Percentiles rank a stretch among this genome's conserved stretches.
These are phyloP conservation scores for Toxicodendron radicans DNA, from an alignment of 345 rosid genomes.

Conservation along the genomic window DNA sequence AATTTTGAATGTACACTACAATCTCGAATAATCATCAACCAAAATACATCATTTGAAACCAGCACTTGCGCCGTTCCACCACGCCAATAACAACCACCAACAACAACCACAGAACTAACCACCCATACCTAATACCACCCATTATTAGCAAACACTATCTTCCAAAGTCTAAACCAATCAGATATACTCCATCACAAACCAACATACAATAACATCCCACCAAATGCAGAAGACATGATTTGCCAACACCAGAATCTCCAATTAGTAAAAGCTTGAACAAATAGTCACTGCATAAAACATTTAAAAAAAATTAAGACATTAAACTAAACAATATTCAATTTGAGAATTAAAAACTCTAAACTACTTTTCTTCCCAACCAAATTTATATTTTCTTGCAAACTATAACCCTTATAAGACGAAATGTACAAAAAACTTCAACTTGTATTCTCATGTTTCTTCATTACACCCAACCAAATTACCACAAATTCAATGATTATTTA, in stretches of 20 bases:
- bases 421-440: neutral
- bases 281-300: constrained; percentile 29
- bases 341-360: neutral
- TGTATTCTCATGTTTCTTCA: neutral
- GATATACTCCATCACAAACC: too few species aligned
- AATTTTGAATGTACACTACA: too few species aligned
- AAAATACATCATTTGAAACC: too few species aligned
- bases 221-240: too few species aligned
- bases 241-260: too few species aligned
- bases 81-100: too few species aligned
- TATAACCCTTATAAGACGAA: neutral
- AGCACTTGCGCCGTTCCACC: too few species aligned
- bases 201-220: too few species aligned
- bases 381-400: neutral
- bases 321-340: neutral
- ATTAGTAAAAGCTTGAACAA: constrained; percentile 40
- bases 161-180: constrained; percentile 38
- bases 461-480: neutral
- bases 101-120: too few species aligned
- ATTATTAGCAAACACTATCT: constrained; percentile 43
- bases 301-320: neutral
- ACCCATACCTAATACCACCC: too few species aligned
- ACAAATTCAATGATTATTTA: neutral
- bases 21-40: too few species aligned
- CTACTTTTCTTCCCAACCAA: neutral